These are phyloP conservation scores for Arthrobotrys megalospora DNA, from an alignment of 2,329 filamentous ascomycete genomes.

Conservation along the genomic window DNA sequence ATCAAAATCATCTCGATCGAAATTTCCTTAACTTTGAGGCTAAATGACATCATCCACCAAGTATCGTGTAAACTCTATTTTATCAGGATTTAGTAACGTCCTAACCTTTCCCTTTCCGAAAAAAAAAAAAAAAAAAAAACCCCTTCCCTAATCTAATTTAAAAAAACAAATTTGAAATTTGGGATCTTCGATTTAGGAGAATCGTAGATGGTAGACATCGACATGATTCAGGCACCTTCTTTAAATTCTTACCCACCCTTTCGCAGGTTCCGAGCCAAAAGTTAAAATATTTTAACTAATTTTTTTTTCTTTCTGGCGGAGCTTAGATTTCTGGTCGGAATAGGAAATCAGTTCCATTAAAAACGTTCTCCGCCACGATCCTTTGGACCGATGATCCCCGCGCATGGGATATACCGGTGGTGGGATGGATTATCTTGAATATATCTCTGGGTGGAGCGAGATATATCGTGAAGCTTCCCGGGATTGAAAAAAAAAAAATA, in stretches of 20 bases:
- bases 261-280: background rate
- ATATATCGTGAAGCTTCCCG: too few species aligned
- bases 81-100: background rate
- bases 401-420: background rate
- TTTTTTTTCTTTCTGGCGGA: background rate
- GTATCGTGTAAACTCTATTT: background rate
- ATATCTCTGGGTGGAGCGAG: background rate
- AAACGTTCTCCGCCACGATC: background rate
- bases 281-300: background rate
- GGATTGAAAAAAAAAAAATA: too few species aligned
- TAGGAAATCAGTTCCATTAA: conserved; percentile 8
- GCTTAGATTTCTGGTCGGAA: background rate
- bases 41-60: background rate
- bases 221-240: background rate
- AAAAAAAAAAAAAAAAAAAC: too few species aligned
- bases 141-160: too few species aligned
- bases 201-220: background rate
- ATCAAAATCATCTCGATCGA: background rate
- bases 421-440: too few species aligned
- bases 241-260: background rate
- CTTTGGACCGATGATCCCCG: background rate
- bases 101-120: too few species aligned
- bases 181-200: background rate
- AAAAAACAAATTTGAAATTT: background rate
- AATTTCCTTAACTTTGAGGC: background rate